Base-by-base conservation (phyloP, 805 yeast species). In the Maudiozyma bulderi region DNA sequence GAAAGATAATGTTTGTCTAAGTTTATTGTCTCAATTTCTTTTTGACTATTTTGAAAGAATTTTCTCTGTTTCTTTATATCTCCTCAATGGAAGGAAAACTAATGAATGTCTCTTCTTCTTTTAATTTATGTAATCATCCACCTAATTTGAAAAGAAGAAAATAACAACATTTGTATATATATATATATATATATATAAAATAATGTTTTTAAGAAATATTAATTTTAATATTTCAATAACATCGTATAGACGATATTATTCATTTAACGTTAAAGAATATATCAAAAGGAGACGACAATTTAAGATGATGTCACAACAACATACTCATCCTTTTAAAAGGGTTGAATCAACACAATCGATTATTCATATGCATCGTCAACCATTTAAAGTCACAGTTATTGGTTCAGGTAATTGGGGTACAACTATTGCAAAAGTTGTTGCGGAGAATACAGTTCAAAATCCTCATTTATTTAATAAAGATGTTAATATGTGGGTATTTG, bases 321-420 rank as follows among this genome's bases (percentile, higher is more conserved):
- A 42, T 42, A 28, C 11, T 14, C n/a, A 26, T 15, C 34, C 28
- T 35, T 40, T 45, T 5, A 46, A 26, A 14, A 40, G 48, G 34
- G 14, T 34, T 6, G 48, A 46, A 28, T 46, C 48, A 5, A 10
- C 32, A 7, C 26, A 38, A 10, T 33, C 38, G 5, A 20, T 46
- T 5, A 40, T 46, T 5, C 38, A 46, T 26, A 26, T 46, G 44
- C 35, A 42, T 11, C 34, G 44, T 31, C 31, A 58, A 30, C 77
- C 75, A 14, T 81, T 73, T 70, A 77, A 73, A 59, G 76, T 83
- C 41, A 74, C 89, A 40, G 86, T 89, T 48, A 82, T 93, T 55
- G 99, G 99, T 40, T 89, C 97, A 32, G 99, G 98, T 65, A 91
- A 91, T 72, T 91, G 99, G 86, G 99, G 99, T 54, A 88, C 96